These are phyloP conservation scores for Alternaria ethzedia DNA, from an alignment of 2,329 filamentous ascomycete genomes.

Conservation along the genomic window DNA sequence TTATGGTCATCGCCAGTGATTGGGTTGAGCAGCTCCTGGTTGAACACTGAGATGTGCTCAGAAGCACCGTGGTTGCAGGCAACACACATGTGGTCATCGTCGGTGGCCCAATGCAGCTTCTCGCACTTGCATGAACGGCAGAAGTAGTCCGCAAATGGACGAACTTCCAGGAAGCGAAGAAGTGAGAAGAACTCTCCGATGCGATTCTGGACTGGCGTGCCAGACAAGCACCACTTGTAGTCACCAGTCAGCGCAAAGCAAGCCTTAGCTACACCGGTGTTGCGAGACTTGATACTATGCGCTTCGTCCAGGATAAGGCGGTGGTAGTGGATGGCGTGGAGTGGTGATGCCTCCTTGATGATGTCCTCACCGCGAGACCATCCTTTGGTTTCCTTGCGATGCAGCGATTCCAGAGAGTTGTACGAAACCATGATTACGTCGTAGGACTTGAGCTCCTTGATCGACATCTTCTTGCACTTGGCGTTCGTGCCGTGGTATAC, in stretches of 20 bases:
- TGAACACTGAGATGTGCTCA: constrained; percentile 82
- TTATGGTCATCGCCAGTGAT: constrained; percentile 56
- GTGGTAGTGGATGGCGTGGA: constrained; percentile 88
- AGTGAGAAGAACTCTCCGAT: constrained; percentile 98
- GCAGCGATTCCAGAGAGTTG: constrained; percentile 86
- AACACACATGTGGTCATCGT: constrained; percentile 73
- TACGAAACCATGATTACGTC: constrained; percentile 98
- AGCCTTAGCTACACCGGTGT: constrained; percentile 89
- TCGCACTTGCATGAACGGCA: constrained; percentile 87
- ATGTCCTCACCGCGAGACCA: constrained; percentile 81
- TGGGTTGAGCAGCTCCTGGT: constrained; percentile 92
- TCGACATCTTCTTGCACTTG: constrained; percentile 77
- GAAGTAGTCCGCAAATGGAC: constrained; percentile 90
- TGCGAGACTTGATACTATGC: constrained; percentile 90
- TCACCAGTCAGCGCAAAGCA: constrained; percentile 88
- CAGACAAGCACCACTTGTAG: constrained; percentile 95
- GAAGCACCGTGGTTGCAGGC: constrained; percentile 71
- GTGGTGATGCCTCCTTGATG: constrained; percentile 75
- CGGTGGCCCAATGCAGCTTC: constrained; percentile 81
- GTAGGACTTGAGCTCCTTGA: constrained; percentile 78
- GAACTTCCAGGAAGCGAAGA: constrained; percentile 86
- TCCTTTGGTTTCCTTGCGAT: constrained; percentile 90
- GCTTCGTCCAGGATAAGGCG: constrained; percentile 93
- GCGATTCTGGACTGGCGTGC: constrained; percentile 93
- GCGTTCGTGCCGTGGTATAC: constrained; percentile 87